These are phyloP conservation scores for Medakamo hakoo DNA, from an alignment of 139 green algal species.

Conservation along the genomic window DNA sequence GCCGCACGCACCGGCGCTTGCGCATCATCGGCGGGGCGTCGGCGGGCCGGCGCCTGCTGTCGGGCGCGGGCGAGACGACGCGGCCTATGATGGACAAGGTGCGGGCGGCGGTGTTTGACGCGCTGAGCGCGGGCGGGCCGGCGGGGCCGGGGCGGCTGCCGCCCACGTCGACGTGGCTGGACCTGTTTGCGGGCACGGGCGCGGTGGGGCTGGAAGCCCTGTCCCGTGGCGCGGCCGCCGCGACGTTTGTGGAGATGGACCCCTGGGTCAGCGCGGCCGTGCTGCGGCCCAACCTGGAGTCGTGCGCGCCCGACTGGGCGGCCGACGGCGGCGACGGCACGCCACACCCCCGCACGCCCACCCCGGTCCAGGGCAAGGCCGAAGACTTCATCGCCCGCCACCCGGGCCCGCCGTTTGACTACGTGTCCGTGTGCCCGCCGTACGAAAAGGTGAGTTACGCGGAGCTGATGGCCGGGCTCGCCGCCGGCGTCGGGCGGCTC, in stretches of 20 bases:
- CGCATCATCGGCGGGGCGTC: conserved; percentile 42
- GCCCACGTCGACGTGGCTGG: conserved; percentile 37
- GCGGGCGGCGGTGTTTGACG: conserved; percentile 57
- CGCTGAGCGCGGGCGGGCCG: conserved; percentile 38
- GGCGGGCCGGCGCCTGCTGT: conserved; percentile 19
- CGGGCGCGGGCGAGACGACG: conserved; percentile 18
- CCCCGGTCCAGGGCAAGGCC: conserved; percentile 19
- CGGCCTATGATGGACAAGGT: conserved; percentile 83
- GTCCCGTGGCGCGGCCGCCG: conserved; percentile 20
- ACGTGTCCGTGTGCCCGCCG: conserved; percentile 77
- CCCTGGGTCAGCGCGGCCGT: conserved; percentile 56
- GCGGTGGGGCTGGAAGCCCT: conserved; percentile 40
- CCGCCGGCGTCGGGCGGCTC: conserved; percentile 39
- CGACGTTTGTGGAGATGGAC: neutral
- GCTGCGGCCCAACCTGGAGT: conserved; percentile 34
- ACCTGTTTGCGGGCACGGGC: conserved; percentile 67
- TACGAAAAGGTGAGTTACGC: conserved; percentile 79
- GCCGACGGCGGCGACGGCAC: neutral
- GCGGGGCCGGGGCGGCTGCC: conserved; percentile 15
- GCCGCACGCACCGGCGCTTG: conserved; percentile 32
- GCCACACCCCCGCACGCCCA: neutral
- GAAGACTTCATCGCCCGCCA: conserved; percentile 55
- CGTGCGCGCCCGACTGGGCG: conserved; percentile 7
- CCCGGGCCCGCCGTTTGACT: conserved; percentile 69
- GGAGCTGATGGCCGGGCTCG: conserved; percentile 65